A percentile compares a stretch with the other conserved stretches of the same genome.
phyloP scores from a whole-genome alignment of 192 early-diverging fungal genomes.

The Entomortierella chlamydospora region DNA sequence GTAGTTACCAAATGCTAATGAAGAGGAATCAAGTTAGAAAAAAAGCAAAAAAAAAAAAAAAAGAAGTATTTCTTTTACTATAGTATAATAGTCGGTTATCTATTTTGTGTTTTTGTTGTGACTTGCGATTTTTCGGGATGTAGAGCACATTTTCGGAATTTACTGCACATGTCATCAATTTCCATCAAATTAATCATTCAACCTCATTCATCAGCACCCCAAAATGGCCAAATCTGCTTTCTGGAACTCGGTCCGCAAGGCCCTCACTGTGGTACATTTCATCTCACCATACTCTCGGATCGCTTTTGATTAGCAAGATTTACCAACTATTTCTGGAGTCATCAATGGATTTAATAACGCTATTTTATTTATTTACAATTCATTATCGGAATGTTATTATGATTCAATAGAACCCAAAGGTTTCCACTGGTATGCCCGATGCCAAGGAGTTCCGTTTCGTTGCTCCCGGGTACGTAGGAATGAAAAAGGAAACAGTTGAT shows the following conservation, averaged over 20 bases:
- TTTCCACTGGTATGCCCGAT: conserved; percentile 74
- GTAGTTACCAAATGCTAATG: too few species aligned
- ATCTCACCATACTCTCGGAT: background rate
- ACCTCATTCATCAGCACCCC: background rate
- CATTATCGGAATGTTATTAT: too few species aligned
- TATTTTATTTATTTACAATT: background rate
- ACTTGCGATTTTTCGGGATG: background rate
- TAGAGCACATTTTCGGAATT: background rate
- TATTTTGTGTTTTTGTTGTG: too few species aligned
- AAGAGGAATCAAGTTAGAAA: too few species aligned
- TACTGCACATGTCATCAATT: background rate
- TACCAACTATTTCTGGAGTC: too few species aligned
- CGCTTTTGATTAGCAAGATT: too few species aligned
- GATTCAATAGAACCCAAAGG: conserved; percentile 65
- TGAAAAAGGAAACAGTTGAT: too few species aligned
- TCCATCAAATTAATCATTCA: background rate
- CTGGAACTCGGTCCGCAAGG: conserved; percentile 57
- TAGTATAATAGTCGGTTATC: too few species aligned
- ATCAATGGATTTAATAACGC: background rate
- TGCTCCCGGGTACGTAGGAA: conserved; percentile 63
- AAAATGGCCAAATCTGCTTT: conserved; percentile 52
- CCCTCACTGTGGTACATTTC: conserved; percentile 46
- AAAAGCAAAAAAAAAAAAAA: too few species aligned
- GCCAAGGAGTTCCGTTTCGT: conserved; percentile 76
- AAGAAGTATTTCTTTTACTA: too few species aligned